Conservation (phyloP, 495 filamentous ascomycete genomes). For the Hypomontagnella submonticulosa region DNA sequence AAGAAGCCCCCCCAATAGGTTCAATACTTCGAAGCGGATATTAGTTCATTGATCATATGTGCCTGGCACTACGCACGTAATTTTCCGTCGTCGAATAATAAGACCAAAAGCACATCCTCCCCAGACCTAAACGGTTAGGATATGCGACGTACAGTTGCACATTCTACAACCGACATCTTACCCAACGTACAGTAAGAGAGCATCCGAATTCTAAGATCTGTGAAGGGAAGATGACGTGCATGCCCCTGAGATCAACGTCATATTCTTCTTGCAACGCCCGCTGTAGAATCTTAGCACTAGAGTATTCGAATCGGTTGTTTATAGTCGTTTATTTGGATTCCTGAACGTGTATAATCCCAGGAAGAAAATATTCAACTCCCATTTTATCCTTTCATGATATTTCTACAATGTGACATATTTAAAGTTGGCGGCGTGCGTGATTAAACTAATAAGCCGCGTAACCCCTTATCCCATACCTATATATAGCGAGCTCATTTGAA, state of each 20-base stretch:
- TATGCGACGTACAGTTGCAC: slow-evolving; percentile 1
- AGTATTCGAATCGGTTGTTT: no score
- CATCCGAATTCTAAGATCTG: slow-evolving; percentile 1
- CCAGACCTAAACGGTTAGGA: not conserved
- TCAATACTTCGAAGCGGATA: not conserved
- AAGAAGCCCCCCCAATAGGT: not conserved
- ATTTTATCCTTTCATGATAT: no score
- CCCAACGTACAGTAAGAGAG: slow-evolving; percentile 22
- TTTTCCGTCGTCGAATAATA: slow-evolving; percentile 10
- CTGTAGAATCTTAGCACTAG: no score
- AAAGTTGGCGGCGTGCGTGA: no score
- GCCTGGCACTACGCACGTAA: not conserved
- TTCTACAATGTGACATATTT: no score
- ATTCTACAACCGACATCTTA: slow-evolving; percentile 1
- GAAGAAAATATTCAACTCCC: no score
- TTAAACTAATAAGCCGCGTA: no score
- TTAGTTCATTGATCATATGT: slow-evolving; percentile 1
- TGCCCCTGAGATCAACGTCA: slow-evolving; percentile 8
- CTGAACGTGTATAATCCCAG: no score
- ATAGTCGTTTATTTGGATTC: no score
- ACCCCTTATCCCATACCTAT: no score
- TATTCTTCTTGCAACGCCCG: not conserved
- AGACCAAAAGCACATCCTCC: not conserved
- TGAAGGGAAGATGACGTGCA: not conserved
- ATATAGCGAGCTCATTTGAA: no score